Evolutionary conservation across 345 rosid genomes (phyloP), one percentile per base, ranked within the genome.

Genomic region (Acer negundo): DNA sequence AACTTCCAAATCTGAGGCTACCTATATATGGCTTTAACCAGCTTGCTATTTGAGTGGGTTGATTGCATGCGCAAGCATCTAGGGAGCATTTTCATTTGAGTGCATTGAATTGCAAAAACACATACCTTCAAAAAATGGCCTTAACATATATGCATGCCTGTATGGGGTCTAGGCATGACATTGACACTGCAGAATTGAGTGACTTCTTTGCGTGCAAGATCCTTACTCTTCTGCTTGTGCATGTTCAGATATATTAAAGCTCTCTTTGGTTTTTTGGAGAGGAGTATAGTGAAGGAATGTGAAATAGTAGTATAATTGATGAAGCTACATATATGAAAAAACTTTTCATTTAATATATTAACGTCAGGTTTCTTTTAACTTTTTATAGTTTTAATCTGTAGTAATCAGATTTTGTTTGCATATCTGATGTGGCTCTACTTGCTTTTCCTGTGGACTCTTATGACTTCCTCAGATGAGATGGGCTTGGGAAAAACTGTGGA

Each of bases 401-500:
- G 40, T 0, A 35, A 15, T 75, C 22, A n/a, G 24, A 53, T 47
- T 19, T 20, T 53, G 23, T 46, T 17, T 55, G 69, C 53, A 51
- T 31, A 42, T 64, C 74, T 80, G 67, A 73, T 61, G 9, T 58
- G 35, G 35, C 47, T 74, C 59, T 70, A 31, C 59, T 70, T 82
- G 74, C 77, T 64, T 71, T 73, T 58, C 23, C 11, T 72, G 73
- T 83, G 83, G 69, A 81, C 76, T 77, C 78, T 22, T 77, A 51
- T 66, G 82, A 70, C 78, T 77, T 53, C 61, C 40, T 73, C 93
- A 93, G 99, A 95, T 89, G 99, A 95, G 88, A 95, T 95, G 99
- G 99, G 99, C 59, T 83, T 95, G 87, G 98, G 99, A 20, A 95
- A 95, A 86, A 95, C 99, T 13, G 94, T 95, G 79, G 99, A 95